A percentile compares a stretch with the other conserved stretches of the same genome.
Conservation (phyloP, 306 rosid species). For the Sesbania bispinosa region DNA sequence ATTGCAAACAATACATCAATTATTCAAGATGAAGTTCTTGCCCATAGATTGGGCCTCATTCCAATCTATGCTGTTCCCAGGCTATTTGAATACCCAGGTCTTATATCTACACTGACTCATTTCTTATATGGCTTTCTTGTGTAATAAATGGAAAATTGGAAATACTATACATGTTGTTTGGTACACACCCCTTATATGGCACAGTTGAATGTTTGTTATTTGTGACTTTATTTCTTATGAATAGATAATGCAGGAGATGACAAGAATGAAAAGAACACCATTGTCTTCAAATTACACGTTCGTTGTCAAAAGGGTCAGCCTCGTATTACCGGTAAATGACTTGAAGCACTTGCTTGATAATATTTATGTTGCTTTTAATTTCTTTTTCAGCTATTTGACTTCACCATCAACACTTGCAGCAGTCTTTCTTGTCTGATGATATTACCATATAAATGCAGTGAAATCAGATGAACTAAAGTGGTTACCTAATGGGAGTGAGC, state of each 20-base stretch:
- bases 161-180: conserved; percentile 8
- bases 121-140: conserved; percentile 1
- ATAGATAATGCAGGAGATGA: conserved; percentile 56
- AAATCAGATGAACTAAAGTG: conserved; percentile 63
- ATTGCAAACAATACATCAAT: conserved; percentile 83
- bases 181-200: not conserved
- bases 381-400: not conserved
- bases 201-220: conserved; percentile 15
- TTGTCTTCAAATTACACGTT: conserved; percentile 80
- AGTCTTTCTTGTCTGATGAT: conserved; percentile 17
- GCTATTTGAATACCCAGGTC: conserved; percentile 86
- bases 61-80: conserved; percentile 86
- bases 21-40: conserved; percentile 90
- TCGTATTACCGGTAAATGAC: conserved; percentile 60
- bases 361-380: not conserved
- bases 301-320: conserved; percentile 39
- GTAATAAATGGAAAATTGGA: not conserved
- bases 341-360: not conserved
- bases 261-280: conserved; percentile 75
- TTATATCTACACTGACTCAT: conserved; percentile 12
- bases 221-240: conserved; percentile 1
- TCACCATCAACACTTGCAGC: not conserved
- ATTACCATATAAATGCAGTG: conserved; percentile 53
- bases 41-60: conserved; percentile 94
- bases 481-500: conserved; percentile 84